Evolutionary conservation across 2,329 filamentous ascomycete genomes (phyloP).

Genomic region (Plenodomus biglobosus): DNA sequence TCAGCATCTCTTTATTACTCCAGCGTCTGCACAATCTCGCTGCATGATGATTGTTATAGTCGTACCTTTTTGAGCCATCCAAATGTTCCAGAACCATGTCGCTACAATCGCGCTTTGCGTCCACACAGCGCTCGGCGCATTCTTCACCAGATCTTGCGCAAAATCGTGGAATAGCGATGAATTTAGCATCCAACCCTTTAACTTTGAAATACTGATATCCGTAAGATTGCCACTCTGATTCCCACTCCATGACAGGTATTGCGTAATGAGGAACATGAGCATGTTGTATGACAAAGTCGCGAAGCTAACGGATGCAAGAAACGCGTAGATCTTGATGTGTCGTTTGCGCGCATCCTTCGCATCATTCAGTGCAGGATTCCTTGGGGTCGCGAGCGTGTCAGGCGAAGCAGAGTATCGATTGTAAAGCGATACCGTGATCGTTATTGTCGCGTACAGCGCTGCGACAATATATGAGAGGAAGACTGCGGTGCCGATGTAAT

Average conservation of each 20-base stretch:
- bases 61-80: conserved; percentile 30
- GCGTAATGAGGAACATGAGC: conserved; percentile 33
- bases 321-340: conserved; percentile 32
- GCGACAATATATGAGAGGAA: conserved; percentile 36
- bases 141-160: conserved; percentile 29
- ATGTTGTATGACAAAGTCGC: conserved; percentile 34
- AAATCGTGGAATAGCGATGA: conserved; percentile 33
- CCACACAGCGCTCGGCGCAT: conserved; percentile 27
- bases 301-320: conserved; percentile 33
- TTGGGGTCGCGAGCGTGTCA: neutral
- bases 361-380: conserved; percentile 9
- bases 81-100: conserved; percentile 38
- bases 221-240: conserved; percentile 1
- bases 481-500: conserved; percentile 31
- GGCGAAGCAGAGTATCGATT: conserved; percentile 17
- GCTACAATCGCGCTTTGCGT: conserved; percentile 28
- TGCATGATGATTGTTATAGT: no score
- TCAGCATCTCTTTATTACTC: conserved; percentile 3
- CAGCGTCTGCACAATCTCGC: no score
- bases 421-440: conserved; percentile 20
- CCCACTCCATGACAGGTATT: conserved; percentile 26
- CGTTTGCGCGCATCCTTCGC: conserved; percentile 19
- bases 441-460: conserved; percentile 26
- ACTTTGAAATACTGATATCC: conserved; percentile 1
- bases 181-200: conserved; percentile 33